phyloP scores from a whole-genome alignment of 495 filamentous ascomycete species.

The Margaritispora aquatica region DNA sequence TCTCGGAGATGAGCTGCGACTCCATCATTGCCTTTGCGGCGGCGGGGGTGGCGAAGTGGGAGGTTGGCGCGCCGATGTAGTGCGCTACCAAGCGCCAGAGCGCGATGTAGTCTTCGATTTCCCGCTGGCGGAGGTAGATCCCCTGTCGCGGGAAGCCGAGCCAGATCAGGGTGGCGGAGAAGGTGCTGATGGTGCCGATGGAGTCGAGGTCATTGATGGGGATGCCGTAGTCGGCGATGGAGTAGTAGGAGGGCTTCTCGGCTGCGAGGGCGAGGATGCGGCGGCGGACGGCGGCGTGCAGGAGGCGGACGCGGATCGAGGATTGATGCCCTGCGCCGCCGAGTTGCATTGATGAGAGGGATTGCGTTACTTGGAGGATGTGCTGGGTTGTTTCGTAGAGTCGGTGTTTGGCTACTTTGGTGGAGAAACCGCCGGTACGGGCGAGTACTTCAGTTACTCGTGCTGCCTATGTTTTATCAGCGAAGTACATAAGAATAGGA shows the following conservation, averaged over 20 bases:
- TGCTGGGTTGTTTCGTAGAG: constrained; percentile 74
- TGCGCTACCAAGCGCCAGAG: constrained; percentile 71
- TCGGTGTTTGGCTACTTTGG: constrained; percentile 58
- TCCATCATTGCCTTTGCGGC: constrained; percentile 60
- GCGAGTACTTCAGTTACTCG: constrained; percentile 69
- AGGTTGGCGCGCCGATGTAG: constrained; percentile 62
- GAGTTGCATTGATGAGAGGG: constrained; percentile 58
- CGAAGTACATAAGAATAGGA: too few species aligned
- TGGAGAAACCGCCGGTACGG: constrained; percentile 73
- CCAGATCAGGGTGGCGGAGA: constrained; percentile 62
- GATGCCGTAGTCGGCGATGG: constrained; percentile 49
- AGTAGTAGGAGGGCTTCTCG: constrained; percentile 55
- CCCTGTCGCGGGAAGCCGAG: constrained; percentile 66
- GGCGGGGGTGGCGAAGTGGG: constrained; percentile 45
- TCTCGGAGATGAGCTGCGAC: constrained; percentile 52
- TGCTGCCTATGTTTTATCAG: constrained; percentile 25
- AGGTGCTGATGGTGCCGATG: constrained; percentile 63
- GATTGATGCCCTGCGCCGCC: constrained; percentile 62
- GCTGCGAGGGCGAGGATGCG: constrained; percentile 55
- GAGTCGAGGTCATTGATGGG: constrained; percentile 74
- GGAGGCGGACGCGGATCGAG: constrained; percentile 65
- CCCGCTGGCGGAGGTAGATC: constrained; percentile 54
- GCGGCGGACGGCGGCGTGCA: constrained; percentile 65
- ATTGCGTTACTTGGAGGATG: constrained; percentile 63
- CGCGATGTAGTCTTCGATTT: constrained; percentile 64